Percentiles rank a stretch among this genome's conserved stretches.
These are phyloP conservation scores for Coemansia sp. DNA, from an alignment of 192 early-diverging fungal species.

Conservation along the genomic window DNA sequence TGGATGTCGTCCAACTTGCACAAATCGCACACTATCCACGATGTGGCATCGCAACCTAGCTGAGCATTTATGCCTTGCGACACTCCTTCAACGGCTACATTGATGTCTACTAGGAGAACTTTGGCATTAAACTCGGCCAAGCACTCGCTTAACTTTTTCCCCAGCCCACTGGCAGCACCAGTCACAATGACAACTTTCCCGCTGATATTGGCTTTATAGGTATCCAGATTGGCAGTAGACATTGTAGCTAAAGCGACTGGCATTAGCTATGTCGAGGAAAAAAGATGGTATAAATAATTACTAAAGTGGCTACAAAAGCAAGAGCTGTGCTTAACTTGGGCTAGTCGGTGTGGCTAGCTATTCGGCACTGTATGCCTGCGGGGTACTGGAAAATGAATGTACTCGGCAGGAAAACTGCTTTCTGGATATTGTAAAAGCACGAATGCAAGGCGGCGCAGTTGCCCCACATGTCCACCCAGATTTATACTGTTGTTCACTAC, in stretches of 20 bases:
- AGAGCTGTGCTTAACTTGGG: background rate
- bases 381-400: background rate
- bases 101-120: constrained; percentile 40
- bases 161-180: constrained; percentile 50
- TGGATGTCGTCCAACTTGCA: constrained; percentile 30
- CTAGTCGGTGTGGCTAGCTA: too few relatives aligned
- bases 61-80: constrained; percentile 23
- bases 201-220: constrained; percentile 17
- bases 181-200: constrained; percentile 47
- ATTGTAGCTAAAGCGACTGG: too few relatives aligned
- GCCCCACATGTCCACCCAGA: background rate
- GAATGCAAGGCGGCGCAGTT: background rate
- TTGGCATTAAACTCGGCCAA: constrained; percentile 20
- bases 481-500: background rate
- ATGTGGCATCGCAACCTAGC: background rate
- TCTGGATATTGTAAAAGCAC: background rate
- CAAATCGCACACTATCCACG: constrained; percentile 54
- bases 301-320: background rate
- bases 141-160: constrained; percentile 24
- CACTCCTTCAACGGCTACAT: constrained; percentile 9
- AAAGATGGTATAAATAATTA: background rate
- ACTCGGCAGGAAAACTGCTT: background rate
- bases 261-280: too few relatives aligned
- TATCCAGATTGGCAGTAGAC: constrained; percentile 10
- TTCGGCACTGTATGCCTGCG: background rate